Conservation (phyloP, 257 asterid species). For the Primulina huaijiensis region DNA sequence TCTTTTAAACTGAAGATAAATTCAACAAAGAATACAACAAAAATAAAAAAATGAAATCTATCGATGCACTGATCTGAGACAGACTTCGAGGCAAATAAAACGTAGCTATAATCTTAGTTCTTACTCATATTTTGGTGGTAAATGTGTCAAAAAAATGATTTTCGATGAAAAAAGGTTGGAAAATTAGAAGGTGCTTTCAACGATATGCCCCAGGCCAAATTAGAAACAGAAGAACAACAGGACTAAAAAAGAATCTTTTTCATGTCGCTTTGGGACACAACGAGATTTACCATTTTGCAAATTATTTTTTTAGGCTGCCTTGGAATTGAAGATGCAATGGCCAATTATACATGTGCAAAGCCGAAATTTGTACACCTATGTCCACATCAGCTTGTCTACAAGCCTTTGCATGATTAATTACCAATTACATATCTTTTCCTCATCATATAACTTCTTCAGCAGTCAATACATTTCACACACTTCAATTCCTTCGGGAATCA, state of each 20-base stretch:
- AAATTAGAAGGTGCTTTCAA: background rate
- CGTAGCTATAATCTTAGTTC: too few species aligned
- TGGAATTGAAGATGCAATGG: background rate
- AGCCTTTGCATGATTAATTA: background rate
- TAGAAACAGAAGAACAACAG: too few species aligned
- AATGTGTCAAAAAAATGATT: too few species aligned
- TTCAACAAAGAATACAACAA: background rate
- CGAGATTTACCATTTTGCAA: background rate
- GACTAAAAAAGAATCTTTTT: too few species aligned
- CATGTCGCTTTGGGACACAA: too few species aligned
- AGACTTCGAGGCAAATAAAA: too few species aligned
- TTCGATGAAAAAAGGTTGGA: too few species aligned
- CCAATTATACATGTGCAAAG: background rate
- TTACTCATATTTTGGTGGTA: too few species aligned
- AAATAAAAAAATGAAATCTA: too few species aligned
- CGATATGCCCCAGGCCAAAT: background rate
- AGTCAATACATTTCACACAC: background rate
- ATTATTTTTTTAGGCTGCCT: background rate
- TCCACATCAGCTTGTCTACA: background rate
- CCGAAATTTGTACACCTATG: background rate
- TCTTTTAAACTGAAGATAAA: background rate
- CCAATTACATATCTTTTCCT: too few species aligned
- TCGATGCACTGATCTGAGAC: too few species aligned
- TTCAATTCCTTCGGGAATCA: background rate
- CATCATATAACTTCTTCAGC: background rate